Evolutionary conservation across 2,329 filamentous ascomycete species (phyloP), one percentile per base, ranked within the genome.

Genomic region (Dactylellina haptotyla): DNA sequence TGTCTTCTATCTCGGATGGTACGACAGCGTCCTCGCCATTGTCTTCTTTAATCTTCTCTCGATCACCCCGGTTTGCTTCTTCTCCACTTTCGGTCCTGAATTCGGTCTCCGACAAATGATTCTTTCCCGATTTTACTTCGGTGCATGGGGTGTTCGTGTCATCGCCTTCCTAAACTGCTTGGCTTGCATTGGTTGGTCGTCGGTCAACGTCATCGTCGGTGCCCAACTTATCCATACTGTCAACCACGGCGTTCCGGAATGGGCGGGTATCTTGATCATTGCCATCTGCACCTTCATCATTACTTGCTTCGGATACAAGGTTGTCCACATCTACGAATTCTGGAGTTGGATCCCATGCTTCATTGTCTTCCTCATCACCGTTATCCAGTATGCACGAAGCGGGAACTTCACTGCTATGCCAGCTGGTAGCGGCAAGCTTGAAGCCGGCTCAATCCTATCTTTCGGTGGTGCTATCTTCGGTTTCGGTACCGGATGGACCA

Each of bases 41-140:
- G 80, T 94, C 58, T 91, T 93, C 81, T 86, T 93, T 82, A 93
- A 93, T 77, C 79, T 92, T 3, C 82, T 94, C 8, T 90, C 89
- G n/a, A 85, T 90, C 53, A 78, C 88, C 53, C 89, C 90, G 0
- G 90, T 92, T 14, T 89, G 87, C 78, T 92, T 89, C 81, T 93
- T 93, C 83, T 90, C 89, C 1, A 90, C 87, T 16, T 92, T 93
- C 78, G 90, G 91, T 1, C 88, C 91, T 1, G 82, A 83, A 6
- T 92, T 92, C 76, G 91, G 90, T 2, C 83, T 93, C 75, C 87
- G 91, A 62, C 91, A 93, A 79, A 92, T 93, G 88, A 89, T 93
- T 0, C 83, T 93, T n/a, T 88, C 89, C 9, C 84, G 90, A 34
- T 93, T 89, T 81, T 93, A 85, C 81, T 93, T 92, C 79, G 90